Percentiles rank a stretch among this genome's conserved stretches.
Evolutionary conservation across 2,329 filamentous ascomycete genomes (phyloP).

Genomic region (Diaporthe vexans): DNA sequence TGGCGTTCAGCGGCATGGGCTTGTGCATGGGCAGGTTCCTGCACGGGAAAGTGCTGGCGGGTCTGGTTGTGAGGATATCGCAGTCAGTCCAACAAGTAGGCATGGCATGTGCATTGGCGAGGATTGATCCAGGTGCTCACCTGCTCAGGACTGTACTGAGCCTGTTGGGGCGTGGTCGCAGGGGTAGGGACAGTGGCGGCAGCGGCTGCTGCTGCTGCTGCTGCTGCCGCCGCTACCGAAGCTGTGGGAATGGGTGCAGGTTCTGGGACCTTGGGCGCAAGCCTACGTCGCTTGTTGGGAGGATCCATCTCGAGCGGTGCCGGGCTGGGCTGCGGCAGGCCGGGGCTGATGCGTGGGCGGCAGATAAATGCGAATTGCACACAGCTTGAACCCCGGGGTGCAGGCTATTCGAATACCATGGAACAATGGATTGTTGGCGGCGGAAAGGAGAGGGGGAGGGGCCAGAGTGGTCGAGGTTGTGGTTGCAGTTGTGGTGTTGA

Average conservation of each 20-base stretch:
- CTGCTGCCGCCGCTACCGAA: conserved; percentile 5
- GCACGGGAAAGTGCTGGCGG: conserved; percentile 41
- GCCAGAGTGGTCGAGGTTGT: background rate
- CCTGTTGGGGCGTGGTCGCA: conserved; percentile 40
- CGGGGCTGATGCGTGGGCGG: background rate
- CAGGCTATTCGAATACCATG: background rate
- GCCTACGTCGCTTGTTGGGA: conserved; percentile 48
- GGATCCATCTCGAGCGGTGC: conserved; percentile 45
- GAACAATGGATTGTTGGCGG: background rate
- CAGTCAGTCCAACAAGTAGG: conserved; percentile 16
- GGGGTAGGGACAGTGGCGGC: conserved; percentile 33
- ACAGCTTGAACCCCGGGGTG: conserved; percentile 6
- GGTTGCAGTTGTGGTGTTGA: conserved; percentile 4
- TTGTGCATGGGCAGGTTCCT: conserved; percentile 43
- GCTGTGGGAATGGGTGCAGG: conserved; percentile 31
- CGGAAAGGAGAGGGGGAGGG: background rate
- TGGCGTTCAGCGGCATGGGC: conserved; percentile 60
- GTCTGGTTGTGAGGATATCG: conserved; percentile 23
- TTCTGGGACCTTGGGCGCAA: conserved; percentile 49
- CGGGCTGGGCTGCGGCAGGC: background rate
- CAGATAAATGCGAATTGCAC: background rate
- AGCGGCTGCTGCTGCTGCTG: conserved; percentile 24
- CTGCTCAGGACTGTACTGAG: conserved; percentile 43
- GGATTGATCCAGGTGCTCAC: conserved; percentile 30
- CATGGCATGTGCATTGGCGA: background rate